These are phyloP conservation scores for Serendipita sp. DNA, from an alignment of 768 basidiomycete genomes.

Conservation along the genomic window DNA sequence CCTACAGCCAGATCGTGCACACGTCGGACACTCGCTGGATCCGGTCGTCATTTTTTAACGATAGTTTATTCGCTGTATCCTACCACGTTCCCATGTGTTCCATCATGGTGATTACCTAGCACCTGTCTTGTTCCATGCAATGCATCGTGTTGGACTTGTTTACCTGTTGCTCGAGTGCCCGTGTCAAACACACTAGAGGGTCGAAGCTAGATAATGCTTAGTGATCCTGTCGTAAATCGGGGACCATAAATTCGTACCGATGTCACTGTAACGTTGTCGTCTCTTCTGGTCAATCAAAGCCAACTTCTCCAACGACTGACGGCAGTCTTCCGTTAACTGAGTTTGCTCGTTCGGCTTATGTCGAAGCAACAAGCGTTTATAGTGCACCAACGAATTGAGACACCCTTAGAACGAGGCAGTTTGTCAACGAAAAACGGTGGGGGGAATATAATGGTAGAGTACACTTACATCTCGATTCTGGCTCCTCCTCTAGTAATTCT, in stretches of 20 bases:
- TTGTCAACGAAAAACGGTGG: no score
- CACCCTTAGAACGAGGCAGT: constrained; percentile 68
- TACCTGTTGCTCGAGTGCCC: not conserved
- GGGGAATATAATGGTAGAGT: not conserved
- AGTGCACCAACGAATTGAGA: constrained; percentile 80
- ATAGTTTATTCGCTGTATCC: no score
- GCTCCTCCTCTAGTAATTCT: constrained; percentile 74
- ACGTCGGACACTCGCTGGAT: no score
- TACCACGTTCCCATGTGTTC: no score
- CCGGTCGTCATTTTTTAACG: no score
- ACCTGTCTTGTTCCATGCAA: not conserved
- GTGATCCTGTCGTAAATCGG: not conserved
- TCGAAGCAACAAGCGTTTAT: constrained; percentile 52
- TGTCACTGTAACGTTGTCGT: constrained; percentile 48
- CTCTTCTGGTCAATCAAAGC: constrained; percentile 50
- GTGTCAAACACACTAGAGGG: not conserved
- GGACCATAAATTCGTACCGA: constrained; percentile 17
- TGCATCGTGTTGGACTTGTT: not conserved
- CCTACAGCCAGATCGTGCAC: no score
- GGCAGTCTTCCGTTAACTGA: constrained; percentile 29
- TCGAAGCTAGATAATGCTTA: not conserved
- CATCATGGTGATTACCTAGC: not conserved
- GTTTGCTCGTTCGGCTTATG: constrained; percentile 24
- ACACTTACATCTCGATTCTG: constrained; percentile 77
- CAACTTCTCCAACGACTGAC: constrained; percentile 39